A percentile compares a stretch with the other conserved stretches of the same genome.
These are phyloP conservation scores for Hansenula sp. DNA, from an alignment of 1,139 yeast genomes.

Conservation along the genomic window DNA sequence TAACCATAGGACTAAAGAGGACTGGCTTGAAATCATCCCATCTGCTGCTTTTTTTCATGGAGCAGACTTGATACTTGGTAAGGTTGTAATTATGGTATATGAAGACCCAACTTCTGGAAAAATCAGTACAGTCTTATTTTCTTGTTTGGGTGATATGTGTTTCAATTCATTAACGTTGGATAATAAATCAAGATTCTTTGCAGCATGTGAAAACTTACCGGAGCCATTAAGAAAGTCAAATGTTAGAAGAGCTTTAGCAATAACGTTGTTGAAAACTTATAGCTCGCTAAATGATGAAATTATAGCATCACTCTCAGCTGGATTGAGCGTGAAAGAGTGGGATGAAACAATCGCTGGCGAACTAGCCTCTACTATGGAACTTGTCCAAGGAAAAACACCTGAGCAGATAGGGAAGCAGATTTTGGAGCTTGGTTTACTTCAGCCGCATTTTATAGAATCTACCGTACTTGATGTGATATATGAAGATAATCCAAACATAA, in stretches of 20 bases:
- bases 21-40: constrained; percentile 38
- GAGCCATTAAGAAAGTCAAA: constrained; percentile 47
- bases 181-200: constrained; percentile 64
- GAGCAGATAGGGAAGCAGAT: constrained; percentile 51
- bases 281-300: constrained; percentile 41
- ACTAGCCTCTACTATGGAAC: constrained; percentile 57
- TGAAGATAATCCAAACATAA: constrained; percentile 42
- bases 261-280: constrained; percentile 65
- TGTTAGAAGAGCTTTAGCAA: constrained; percentile 74
- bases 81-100: constrained; percentile 50
- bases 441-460: constrained; percentile 50
- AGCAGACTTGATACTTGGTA: constrained; percentile 47
- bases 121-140: constrained; percentile 59
- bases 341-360: constrained; percentile 85
- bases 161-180: constrained; percentile 60
- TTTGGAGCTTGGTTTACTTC: constrained; percentile 54
- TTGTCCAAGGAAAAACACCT: constrained; percentile 50
- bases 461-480: constrained; percentile 72
- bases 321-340: constrained; percentile 23
- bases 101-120: constrained; percentile 41
- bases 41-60: constrained; percentile 56
- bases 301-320: constrained; percentile 17
- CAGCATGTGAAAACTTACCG: constrained; percentile 70
- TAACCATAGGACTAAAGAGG: constrained; percentile 14
- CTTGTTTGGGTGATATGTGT: constrained; percentile 66